Base-by-base conservation (phyloP, 805 yeast species). In the Myxozyma monticola region DNA sequence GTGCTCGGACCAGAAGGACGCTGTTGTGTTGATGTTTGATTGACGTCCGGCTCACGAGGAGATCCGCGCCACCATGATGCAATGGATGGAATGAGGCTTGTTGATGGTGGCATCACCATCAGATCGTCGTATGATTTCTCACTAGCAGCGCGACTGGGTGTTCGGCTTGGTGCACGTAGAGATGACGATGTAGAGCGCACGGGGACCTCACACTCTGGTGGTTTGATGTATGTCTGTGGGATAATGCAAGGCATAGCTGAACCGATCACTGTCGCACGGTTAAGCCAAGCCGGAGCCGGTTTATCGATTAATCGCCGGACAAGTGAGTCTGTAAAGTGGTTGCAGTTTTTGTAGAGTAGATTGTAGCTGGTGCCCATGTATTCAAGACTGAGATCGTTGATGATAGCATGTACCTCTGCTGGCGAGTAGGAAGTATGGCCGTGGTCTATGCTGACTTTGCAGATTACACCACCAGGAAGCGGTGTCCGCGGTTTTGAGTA, bases 291-390 rank as follows among this genome's bases (percentile, higher is more conserved):
- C 26, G 59, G 59, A 2, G 53, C 56, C 5, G 51, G 48, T 7
- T 24, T 21, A 30, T 26, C 38, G 5, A 57, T 54, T 2, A 54
- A 44, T 15, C 59, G 46, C 31, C 34, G 10, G 18, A 54, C 34
- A 7, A 54, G 44, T 7, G 51, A 29, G 34, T 52, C 26, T 22
- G 59, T 54, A 33, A 54, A 54, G 34, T 54, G 59, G 29, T 54
- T 54, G 33, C 59, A 54, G 38, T 54, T 54, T 40, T 54, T 54
- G 40, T 51, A 44, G 9, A 54, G 48, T n/a, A 54, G 48, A 25
- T 54, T 51, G 41, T 54, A 54, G 38, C 48, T 45, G 12, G 57
- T 54, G 39, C 59, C 59, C 46, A 50, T 38, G 36, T 39, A 54
- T 34, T 51, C 59, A 4, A 33, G 15, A 18, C 59, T 51, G 12